Evolutionary conservation across 148 eudicot genomes (phyloP).

Genomic region (Silene latifolia): DNA sequence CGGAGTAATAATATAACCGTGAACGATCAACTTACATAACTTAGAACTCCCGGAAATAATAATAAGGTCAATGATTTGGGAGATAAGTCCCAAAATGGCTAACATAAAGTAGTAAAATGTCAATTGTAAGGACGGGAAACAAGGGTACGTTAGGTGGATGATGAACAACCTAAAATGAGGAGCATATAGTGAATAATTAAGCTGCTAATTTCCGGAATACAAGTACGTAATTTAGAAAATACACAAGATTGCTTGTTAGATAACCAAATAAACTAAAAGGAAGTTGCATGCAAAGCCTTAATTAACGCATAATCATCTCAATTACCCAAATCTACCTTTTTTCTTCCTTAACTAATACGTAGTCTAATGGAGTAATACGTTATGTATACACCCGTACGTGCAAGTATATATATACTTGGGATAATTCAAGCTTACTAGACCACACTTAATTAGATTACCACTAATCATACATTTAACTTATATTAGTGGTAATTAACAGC

Average conservation of each 20-base stretch:
- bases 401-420: constrained; percentile 13
- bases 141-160: no score
- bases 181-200: no score
- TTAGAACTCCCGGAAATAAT: no score
- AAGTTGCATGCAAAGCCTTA: constrained; percentile 23
- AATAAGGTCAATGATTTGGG: no score
- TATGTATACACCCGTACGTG: neutral
- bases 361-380: no score
- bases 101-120: no score
- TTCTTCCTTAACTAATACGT: neutral
- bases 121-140: no score
- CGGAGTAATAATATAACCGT: no score
- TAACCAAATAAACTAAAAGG: constrained; percentile 9
- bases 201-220: neutral
- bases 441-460: neutral
- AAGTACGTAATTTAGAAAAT: neutral
- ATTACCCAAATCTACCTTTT: constrained; percentile 4
- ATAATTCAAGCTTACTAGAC: neutral
- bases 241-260: neutral
- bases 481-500: neutral
- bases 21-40: no score
- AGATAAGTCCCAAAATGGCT: no score
- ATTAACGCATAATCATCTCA: constrained; percentile 28
- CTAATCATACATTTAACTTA: neutral
- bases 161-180: no score